These are phyloP conservation scores for Pueraria montana DNA, from an alignment of 306 rosid genomes.

Conservation along the genomic window DNA sequence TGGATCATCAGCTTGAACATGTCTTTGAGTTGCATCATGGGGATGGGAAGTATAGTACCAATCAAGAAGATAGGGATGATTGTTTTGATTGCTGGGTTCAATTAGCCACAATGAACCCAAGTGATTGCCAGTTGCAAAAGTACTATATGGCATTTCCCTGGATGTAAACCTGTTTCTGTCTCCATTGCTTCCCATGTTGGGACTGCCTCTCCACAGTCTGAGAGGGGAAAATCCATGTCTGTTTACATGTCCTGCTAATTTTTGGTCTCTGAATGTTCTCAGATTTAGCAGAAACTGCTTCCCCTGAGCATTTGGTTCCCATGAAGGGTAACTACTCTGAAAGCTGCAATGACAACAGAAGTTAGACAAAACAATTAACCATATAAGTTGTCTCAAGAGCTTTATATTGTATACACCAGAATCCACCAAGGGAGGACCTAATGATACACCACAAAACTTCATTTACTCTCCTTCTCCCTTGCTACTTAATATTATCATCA, in stretches of 20 bases:
- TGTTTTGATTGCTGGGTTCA: constrained; percentile 62
- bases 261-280: constrained; percentile 71
- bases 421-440: background rate
- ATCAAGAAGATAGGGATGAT: constrained; percentile 82
- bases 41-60: constrained; percentile 77
- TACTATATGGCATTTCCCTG: constrained; percentile 56
- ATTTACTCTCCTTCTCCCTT: background rate
- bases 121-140: constrained; percentile 59
- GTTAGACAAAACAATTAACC: constrained; percentile 17
- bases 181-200: constrained; percentile 53
- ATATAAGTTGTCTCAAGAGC: background rate
- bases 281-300: constrained; percentile 70
- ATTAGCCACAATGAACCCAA: constrained; percentile 68
- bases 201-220: constrained; percentile 61
- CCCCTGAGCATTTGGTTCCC: constrained; percentile 86
- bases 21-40: constrained; percentile 43
- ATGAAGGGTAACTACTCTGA: constrained; percentile 77
- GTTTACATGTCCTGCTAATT: constrained; percentile 57
- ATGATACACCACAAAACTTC: background rate
- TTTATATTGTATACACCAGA: no score
- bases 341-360: constrained; percentile 71
- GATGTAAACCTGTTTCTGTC: constrained; percentile 56
- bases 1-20: constrained; percentile 56
- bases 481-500: background rate
- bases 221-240: constrained; percentile 57